Percentiles rank a stretch among this genome's conserved stretches.
These are phyloP conservation scores for Knufia fluminis DNA, from an alignment of 2,329 filamentous ascomycete species.

Conservation along the genomic window DNA sequence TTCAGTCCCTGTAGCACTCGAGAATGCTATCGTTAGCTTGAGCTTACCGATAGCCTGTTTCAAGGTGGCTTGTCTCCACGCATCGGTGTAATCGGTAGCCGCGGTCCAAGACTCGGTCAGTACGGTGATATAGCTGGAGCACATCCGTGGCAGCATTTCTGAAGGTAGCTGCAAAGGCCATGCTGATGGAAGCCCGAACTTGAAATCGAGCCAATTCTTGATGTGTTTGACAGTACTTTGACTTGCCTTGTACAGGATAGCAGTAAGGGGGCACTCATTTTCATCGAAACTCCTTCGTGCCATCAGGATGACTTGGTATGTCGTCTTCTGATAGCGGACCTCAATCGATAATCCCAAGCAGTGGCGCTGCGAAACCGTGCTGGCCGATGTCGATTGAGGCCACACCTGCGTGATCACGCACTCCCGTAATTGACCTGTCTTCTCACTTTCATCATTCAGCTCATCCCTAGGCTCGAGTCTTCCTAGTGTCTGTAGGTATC, in stretches of 20 bases:
- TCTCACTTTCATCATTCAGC: slow-evolving; percentile 3
- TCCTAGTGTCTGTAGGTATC: background rate
- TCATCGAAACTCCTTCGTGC: too few relatives aligned
- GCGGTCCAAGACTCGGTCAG: background rate
- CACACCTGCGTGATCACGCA: background rate
- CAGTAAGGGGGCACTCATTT: background rate
- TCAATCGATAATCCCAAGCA: slow-evolving; percentile 1
- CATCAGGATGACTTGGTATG: background rate
- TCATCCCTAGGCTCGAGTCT: slow-evolving; percentile 4
- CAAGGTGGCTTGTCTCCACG: slow-evolving; percentile 3
- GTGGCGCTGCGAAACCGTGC: background rate
- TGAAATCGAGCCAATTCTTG: slow-evolving; percentile 5
- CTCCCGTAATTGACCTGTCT: slow-evolving; percentile 5
- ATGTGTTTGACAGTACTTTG: background rate
- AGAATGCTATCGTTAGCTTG: slow-evolving; percentile 16
- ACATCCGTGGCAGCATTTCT: background rate
- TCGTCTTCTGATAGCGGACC: slow-evolving; percentile 1
- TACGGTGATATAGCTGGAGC: background rate
- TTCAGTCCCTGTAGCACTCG: slow-evolving; percentile 6
- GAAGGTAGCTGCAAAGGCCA: background rate
- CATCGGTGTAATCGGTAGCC: background rate
- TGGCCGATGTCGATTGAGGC: background rate
- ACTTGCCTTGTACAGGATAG: slow-evolving; percentile 1
- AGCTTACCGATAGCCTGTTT: slow-evolving; percentile 14
- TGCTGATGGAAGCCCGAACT: background rate